Evolutionary conservation across 208 protist genomes (phyloP).

Genomic region (Crithidia bombi): DNA sequence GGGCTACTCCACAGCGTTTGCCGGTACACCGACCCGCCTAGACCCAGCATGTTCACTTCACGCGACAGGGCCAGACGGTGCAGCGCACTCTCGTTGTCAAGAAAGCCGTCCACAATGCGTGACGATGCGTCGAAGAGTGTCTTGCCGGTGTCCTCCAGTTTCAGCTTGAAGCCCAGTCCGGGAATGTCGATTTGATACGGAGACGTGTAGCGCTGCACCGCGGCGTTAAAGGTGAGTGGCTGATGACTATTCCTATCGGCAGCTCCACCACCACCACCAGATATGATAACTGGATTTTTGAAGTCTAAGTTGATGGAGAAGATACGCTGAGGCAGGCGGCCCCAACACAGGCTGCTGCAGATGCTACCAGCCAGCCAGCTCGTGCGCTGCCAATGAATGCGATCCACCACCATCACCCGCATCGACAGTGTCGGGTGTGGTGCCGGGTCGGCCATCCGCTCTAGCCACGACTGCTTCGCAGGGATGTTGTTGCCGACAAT

Average conservation of each 20-base stretch:
- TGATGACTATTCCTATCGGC: background rate
- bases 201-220: slow-evolving; percentile 45
- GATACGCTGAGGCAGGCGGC: slow-evolving; percentile 71
- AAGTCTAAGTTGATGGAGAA: slow-evolving; percentile 84
- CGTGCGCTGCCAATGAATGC: slow-evolving; percentile 87
- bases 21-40: slow-evolving; percentile 81
- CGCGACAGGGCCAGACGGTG: slow-evolving; percentile 70
- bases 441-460: slow-evolving; percentile 64
- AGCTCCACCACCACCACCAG: slow-evolving; percentile 23
- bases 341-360: slow-evolving; percentile 80
- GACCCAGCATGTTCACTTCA: slow-evolving; percentile 86
- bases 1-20: slow-evolving; percentile 81
- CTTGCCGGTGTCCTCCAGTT: slow-evolving; percentile 62
- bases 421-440: slow-evolving; percentile 80
- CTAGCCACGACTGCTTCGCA: slow-evolving; percentile 49
- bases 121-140: slow-evolving; percentile 58
- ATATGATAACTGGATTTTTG: slow-evolving; percentile 59
- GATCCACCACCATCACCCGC: slow-evolving; percentile 75
- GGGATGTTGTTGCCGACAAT: slow-evolving; percentile 77
- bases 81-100: slow-evolving; percentile 86
- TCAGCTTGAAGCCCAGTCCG: slow-evolving; percentile 57
- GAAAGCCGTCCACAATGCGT: slow-evolving; percentile 74
- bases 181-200: slow-evolving; percentile 66
- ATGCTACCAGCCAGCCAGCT: slow-evolving; percentile 74
- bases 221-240: slow-evolving; percentile 49